Base-by-base conservation (phyloP, 176 grass and related monocot species). In the Puya raimondii region DNA sequence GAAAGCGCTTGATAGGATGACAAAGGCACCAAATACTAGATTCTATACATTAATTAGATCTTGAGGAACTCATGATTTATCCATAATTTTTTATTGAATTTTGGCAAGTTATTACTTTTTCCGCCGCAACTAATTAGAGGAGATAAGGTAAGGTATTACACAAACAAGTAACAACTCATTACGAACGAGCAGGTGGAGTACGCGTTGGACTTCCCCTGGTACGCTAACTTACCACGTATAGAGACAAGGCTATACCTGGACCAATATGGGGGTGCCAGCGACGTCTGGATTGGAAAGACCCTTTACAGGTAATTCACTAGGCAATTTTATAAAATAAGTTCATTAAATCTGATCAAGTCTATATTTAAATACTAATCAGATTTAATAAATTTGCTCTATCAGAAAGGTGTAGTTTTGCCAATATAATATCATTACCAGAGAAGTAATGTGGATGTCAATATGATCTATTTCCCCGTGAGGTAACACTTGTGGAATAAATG, bases 261-360 rank as follows among this genome's bases (percentile, higher is more conserved):
- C 17, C 94, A 99, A 48, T 99, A 99, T 67, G 94, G 94, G 2
- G 94, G 89, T 2, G 74, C 77, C 0, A 20, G 78, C 20, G 94
- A 99, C 74, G 49, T 93, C 0, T 99, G 94, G 94, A 93, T 99
- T 16, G 94, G 94, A 26, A 99, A 99, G 68, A 93, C 94, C 2
- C 81, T 99, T 52, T 99, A 99, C 65, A 86, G 84, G 94, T 96
- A 80, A 65, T 15, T 56, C 48, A 64, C 3, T 8, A 66, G 13
- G 13, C 12, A 33, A 4, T 27, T 23, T 3, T 17, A 3, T 2
- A 29, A 21, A 75, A 11, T 10, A 47, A 12, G 16, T 49, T 67
- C 5, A 67, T 51, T 20, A 1, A 48, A 68, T 53, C 1, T 17
- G 1, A 42, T n/a, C 15, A 16, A 29, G 2, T 70, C 3, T 49